Conservation (phyloP, 306 rosid species). For the Datisca glomerata region DNA sequence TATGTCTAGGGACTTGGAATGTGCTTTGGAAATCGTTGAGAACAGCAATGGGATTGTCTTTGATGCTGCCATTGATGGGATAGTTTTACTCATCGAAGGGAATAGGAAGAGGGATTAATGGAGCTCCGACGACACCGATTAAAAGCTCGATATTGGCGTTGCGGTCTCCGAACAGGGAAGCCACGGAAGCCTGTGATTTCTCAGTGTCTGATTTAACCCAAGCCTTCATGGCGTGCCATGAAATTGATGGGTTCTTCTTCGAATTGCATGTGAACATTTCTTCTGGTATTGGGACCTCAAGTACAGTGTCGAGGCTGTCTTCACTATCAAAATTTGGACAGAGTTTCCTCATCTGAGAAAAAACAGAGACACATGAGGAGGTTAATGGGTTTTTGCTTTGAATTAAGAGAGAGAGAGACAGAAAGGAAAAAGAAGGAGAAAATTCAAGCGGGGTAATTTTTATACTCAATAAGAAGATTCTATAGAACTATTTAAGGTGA, state of each 20-base stretch:
- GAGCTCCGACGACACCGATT: conserved; percentile 84
- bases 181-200: conserved; percentile 21
- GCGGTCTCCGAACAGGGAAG: conserved; percentile 41
- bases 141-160: conserved; percentile 67
- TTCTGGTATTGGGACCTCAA: too few species aligned
- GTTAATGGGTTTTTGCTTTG: neutral
- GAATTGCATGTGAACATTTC: conserved; percentile 24
- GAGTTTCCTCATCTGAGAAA: conserved; percentile 58
- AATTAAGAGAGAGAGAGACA: conserved; percentile 7
- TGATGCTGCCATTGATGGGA: conserved; percentile 43
- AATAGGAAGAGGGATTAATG: conserved; percentile 64
- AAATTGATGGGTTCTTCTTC: conserved; percentile 28
- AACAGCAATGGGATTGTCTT: conserved; percentile 69
- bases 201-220: conserved; percentile 56
- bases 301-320: conserved; percentile 82
- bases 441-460: too few species aligned
- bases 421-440: conserved; percentile 2
- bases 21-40: too few species aligned
- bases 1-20: too few species aligned
- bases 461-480: too few species aligned
- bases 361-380: too few species aligned
- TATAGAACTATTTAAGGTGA: too few species aligned
- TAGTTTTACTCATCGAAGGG: conserved; percentile 31
- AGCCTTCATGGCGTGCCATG: conserved; percentile 72
- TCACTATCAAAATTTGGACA: conserved; percentile 81